Percentiles rank a stretch among this genome's conserved stretches.
These are phyloP conservation scores for Smithsoniella earleae DNA, from an alignment of 163 green algal genomes.

Conservation along the genomic window DNA sequence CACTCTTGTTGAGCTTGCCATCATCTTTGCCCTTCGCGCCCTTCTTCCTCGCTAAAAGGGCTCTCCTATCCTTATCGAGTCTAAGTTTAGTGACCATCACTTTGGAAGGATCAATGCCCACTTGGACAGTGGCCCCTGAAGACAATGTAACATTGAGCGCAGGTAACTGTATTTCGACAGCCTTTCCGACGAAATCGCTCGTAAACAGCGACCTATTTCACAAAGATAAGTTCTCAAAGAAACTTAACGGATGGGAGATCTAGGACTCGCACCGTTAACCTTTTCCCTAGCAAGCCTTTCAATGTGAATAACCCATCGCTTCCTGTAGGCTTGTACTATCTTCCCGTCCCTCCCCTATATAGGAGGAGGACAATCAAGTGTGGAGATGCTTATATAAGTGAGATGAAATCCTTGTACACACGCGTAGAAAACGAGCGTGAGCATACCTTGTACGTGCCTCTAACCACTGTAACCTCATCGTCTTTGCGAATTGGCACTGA, in stretches of 20 bases:
- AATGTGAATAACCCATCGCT: conserved; percentile 99
- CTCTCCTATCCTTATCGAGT: conserved; percentile 90
- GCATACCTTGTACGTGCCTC: conserved; percentile 94
- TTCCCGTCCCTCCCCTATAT: conserved; percentile 86
- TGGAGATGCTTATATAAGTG: neutral
- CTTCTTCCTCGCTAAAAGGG: conserved; percentile 74
- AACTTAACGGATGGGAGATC: neutral
- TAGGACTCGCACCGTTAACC: conserved; percentile 73
- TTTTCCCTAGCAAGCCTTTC: conserved; percentile 97
- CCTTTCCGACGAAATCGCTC: neutral
- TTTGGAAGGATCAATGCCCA: conserved; percentile 94
- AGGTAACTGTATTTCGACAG: neutral
- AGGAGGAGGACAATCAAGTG: neutral
- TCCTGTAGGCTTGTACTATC: conserved; percentile 94
- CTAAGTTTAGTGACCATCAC: conserved; percentile 98
- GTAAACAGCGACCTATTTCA: neutral
- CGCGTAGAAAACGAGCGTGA: no score
- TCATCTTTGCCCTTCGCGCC: conserved; percentile 60
- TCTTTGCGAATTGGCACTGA: conserved; percentile 95
- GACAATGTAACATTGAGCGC: neutral
- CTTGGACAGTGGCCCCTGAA: conserved; percentile 79
- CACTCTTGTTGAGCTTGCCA: conserved; percentile 82
- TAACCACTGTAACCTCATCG: conserved; percentile 93
- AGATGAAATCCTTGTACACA: no score
- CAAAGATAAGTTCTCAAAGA: neutral